These are phyloP conservation scores for Cardiospermum halicacabum DNA, from an alignment of 345 rosid species.

Conservation along the genomic window DNA sequence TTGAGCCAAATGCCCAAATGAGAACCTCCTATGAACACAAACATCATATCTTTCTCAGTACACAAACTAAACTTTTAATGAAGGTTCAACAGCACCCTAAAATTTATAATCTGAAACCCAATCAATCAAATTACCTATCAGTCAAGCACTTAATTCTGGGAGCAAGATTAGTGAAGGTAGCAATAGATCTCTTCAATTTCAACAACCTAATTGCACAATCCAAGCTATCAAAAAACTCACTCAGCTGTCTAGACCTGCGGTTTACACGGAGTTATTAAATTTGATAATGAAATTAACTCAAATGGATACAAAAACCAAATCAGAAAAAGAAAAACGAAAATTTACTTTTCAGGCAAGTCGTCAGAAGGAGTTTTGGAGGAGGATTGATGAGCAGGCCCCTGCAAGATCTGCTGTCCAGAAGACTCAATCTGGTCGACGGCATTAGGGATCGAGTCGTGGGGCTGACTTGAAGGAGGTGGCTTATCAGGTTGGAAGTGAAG, in stretches of 20 bases:
- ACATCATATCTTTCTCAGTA: too few species aligned
- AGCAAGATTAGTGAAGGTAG: conserved; percentile 49
- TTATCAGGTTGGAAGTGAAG: conserved; percentile 13
- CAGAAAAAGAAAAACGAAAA: not conserved
- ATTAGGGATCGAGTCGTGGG: conserved; percentile 46
- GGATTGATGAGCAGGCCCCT: conserved; percentile 19
- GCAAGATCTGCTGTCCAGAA: conserved; percentile 35
- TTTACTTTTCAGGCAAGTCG: conserved; percentile 44
- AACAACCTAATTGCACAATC: conserved; percentile 50
- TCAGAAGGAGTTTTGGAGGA: conserved; percentile 16
- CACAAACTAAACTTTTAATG: too few species aligned
- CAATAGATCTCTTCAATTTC: conserved; percentile 47
- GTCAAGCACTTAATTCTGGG: conserved; percentile 59
- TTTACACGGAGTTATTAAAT: too few species aligned
- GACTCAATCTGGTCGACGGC: conserved; percentile 39
- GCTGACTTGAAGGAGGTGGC: conserved; percentile 28
- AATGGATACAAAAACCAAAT: not conserved
- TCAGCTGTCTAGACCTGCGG: conserved; percentile 54
- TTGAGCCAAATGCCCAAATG: conserved; percentile 60
- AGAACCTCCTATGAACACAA: conserved; percentile 64
- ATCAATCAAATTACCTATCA: conserved; percentile 51
- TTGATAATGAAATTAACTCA: too few species aligned
- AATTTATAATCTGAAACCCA: not conserved
- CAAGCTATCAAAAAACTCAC: conserved; percentile 59
- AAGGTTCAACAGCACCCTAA: not conserved